Conservation (phyloP, 2,329 filamentous ascomycete species). For the Exophiala sp. region DNA sequence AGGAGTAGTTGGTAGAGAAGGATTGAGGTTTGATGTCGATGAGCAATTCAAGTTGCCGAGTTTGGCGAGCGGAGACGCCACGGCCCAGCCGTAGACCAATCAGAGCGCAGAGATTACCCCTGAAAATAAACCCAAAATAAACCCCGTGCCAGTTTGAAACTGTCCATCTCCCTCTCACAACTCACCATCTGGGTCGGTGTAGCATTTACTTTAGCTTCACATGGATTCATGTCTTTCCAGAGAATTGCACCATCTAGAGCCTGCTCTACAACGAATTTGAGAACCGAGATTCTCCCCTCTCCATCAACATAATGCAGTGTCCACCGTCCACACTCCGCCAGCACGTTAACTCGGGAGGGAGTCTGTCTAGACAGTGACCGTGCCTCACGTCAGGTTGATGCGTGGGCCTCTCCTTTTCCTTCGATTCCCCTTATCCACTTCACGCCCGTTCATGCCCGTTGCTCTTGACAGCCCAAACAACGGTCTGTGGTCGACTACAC, state of each 20-base stretch:
- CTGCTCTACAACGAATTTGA: neutral
- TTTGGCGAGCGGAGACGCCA: neutral
- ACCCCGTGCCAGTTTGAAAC: neutral
- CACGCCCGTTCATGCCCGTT: constrained; percentile 5
- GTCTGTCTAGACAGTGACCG: neutral
- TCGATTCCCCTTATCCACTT: neutral
- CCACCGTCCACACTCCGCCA: neutral
- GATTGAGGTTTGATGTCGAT: too few relatives aligned
- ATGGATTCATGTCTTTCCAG: neutral
- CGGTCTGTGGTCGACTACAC: neutral
- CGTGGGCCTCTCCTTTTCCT: constrained; percentile 2
- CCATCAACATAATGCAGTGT: neutral
- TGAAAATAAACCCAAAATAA: neutral
- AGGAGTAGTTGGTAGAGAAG: too few relatives aligned
- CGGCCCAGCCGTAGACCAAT: neutral
- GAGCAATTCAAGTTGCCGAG: neutral
- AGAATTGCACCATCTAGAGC: neutral
- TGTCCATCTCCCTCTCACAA: neutral
- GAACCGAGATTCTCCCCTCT: neutral
- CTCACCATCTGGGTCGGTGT: neutral
- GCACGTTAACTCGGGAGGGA: neutral
- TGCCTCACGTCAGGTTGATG: neutral
- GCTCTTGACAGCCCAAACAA: constrained; percentile 8
- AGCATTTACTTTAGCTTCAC: neutral
- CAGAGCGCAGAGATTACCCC: neutral